Evolutionary conservation across 306 rosid species (phyloP), one percentile per base, ranked within the genome.

Genomic region (Casuarina glauca): DNA sequence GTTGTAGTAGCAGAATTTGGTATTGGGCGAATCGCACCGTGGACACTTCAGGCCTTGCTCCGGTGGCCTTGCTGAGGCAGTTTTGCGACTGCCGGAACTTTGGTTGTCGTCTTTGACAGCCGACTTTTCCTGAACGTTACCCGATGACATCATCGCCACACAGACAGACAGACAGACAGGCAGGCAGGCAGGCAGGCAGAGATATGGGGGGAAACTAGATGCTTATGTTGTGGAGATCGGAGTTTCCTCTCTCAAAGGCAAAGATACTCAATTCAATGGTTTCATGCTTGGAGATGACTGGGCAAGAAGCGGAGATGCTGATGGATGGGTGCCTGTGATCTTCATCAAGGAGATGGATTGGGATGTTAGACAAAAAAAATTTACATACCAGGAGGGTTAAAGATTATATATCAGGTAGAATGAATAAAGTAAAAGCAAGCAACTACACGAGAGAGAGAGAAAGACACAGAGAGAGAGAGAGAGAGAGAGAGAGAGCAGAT

Each of bases 1-100:
- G 87, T 95, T 95, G 91, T 90, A 95, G 93, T 95, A 95, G 76
- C 98, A 95, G 89, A 95, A 95, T 70, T 95, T 95, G 38, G 98
- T 95, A 90, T 92, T 92, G 50, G 97, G 93, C 0, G 98, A 95
- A 70, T 92, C 96, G 57, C 98, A 95, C 46, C 98, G 61, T 0
- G 98, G 98, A 35, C 98, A 95, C 85, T 89, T 94, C 11, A 79
- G 72, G 55, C 74, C 80, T 43, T 87, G 95, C 66, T 88, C 90
- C 17, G 81, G 87, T 4, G 88, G 81, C 71, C 77, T 84, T 41
- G 88, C 35, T 15, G 84, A 52, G 35, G 80, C 20, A 42, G 62
- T 70, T 85, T 85, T 86, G 74, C 78, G 75, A 80, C 78, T 74
- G 42, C 82, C 85, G 8, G 84, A 81, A 48, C 83, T 80, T 19